Conservation (phyloP, 2,329 filamentous ascomycete species). For the Botryotinia calthae region DNA sequence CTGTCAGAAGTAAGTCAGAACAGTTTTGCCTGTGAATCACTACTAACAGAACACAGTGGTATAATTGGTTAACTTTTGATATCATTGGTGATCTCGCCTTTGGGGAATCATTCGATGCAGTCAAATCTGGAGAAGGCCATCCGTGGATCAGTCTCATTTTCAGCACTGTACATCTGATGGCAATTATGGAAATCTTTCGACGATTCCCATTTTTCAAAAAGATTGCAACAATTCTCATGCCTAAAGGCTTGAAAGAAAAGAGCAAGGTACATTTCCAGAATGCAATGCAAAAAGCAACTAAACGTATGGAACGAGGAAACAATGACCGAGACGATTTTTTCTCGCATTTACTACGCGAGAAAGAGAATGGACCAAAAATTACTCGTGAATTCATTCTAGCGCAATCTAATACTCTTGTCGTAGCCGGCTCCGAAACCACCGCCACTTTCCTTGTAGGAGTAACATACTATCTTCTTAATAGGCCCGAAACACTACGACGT, state of each 20-base stretch:
- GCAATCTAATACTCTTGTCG: conserved; percentile 10
- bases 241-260: conserved; percentile 5
- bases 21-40: not conserved
- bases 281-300: conserved; percentile 16
- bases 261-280: conserved; percentile 4
- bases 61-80: conserved; percentile 27
- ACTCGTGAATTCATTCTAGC: conserved; percentile 13
- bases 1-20: conserved; percentile 2
- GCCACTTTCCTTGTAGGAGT: conserved; percentile 10
- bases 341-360: conserved; percentile 13
- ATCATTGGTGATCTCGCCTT: conserved; percentile 28
- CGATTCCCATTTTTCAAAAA: conserved; percentile 7
- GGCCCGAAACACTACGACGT: not conserved
- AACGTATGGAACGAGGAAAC: conserved; percentile 13
- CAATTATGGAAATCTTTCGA: conserved; percentile 4
- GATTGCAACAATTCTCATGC: not conserved
- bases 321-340: conserved; percentile 19
- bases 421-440: conserved; percentile 17
- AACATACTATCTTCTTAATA: conserved; percentile 11
- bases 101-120: conserved; percentile 24
- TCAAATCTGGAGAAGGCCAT: conserved; percentile 18
- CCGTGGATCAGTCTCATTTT: conserved; percentile 18
- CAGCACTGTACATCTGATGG: conserved; percentile 3
- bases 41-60: conserved; percentile 22
- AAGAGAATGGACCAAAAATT: conserved; percentile 18